Percentiles rank a stretch among this genome's conserved stretches.
Conservation (phyloP, 352 stramenopile genomes). For the Peronospora destructor region DNA sequence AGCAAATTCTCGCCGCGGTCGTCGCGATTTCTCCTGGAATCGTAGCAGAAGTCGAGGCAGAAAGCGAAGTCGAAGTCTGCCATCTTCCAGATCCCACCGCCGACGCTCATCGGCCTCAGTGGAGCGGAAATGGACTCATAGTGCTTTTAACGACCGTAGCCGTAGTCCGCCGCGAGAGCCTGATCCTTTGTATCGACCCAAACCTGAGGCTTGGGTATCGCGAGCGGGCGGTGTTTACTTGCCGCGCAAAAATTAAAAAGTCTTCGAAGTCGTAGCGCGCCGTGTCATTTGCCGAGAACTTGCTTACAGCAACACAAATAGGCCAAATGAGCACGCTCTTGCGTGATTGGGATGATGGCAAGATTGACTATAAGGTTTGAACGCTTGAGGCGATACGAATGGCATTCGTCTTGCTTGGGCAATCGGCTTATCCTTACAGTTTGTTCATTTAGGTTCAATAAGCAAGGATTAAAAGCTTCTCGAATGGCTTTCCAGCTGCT, state of each 20-base stretch:
- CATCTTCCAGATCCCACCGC: conserved; percentile 8
- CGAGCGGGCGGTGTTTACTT: conserved; percentile 75
- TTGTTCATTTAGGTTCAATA: too few relatives aligned
- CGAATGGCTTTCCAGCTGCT: too few relatives aligned
- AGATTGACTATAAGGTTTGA: too few relatives aligned
- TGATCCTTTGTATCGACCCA: conserved; percentile 59
- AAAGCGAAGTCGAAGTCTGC: conserved; percentile 22
- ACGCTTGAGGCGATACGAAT: too few relatives aligned
- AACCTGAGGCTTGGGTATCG: conserved; percentile 68
- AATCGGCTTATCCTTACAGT: too few relatives aligned
- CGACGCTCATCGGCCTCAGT: conserved; percentile 26
- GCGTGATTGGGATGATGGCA: conserved; percentile 64
- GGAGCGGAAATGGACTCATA: conserved; percentile 58
- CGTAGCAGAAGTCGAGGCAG: conserved; percentile 23
- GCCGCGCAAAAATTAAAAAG: conserved; percentile 31
- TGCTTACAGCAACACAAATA: neutral
- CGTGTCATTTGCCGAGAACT: neutral
- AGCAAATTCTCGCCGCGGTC: neutral
- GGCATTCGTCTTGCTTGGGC: too few relatives aligned
- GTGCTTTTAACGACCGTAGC: conserved; percentile 64
- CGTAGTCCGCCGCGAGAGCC: conserved; percentile 55
- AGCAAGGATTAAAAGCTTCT: too few relatives aligned
- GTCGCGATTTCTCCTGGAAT: conserved; percentile 11
- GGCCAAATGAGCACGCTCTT: conserved; percentile 35
- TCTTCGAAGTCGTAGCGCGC: conserved; percentile 12